These are phyloP conservation scores for Arabidopsis hybrid DNA, from an alignment of 441 rosid species.

Conservation along the genomic window DNA sequence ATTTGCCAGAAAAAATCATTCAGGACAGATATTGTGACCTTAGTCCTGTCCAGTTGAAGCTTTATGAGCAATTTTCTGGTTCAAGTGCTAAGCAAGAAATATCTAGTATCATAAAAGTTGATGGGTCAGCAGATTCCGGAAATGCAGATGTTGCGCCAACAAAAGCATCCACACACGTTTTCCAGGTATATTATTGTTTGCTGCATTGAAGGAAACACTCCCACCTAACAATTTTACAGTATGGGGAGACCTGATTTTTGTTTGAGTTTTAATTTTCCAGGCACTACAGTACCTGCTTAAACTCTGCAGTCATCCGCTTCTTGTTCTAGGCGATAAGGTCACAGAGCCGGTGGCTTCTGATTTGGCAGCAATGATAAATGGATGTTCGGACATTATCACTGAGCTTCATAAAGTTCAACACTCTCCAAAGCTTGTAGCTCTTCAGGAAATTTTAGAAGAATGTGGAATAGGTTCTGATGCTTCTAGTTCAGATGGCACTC, in stretches of 20 bases:
- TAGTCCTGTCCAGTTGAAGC: constrained; percentile 84
- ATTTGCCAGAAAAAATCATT: constrained; percentile 97
- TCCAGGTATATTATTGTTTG: constrained; percentile 68
- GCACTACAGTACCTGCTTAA: constrained; percentile 97
- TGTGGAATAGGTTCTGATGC: constrained; percentile 96
- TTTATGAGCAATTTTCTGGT: constrained; percentile 96
- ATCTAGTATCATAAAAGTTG: constrained; percentile 75
- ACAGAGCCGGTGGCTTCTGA: constrained; percentile 69
- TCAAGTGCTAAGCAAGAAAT: constrained; percentile 92
- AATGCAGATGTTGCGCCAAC: constrained; percentile 64
- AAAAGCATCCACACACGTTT: constrained; percentile 95
- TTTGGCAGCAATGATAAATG: constrained; percentile 74
- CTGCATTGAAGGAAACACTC: constrained; percentile 21
- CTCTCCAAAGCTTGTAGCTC: constrained; percentile 99
- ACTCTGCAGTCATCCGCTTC: constrained; percentile 99
- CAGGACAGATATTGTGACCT: constrained; percentile 99
- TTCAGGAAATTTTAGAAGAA: constrained; percentile 96
- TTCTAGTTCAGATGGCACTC: constrained; percentile 78
- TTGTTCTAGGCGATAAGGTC: constrained; percentile 81
- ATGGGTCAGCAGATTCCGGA: constrained; percentile 65
- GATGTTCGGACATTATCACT: constrained; percentile 67
- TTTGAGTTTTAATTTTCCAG: constrained; percentile 54
- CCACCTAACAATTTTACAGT: constrained; percentile 20
- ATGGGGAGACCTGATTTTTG: constrained; percentile 40
- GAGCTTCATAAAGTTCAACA: constrained; percentile 93